A percentile compares a stretch with the other conserved stretches of the same genome.
These are phyloP conservation scores for Trichoderma koningii DNA, from an alignment of 2,329 filamentous ascomycete species.

Conservation along the genomic window DNA sequence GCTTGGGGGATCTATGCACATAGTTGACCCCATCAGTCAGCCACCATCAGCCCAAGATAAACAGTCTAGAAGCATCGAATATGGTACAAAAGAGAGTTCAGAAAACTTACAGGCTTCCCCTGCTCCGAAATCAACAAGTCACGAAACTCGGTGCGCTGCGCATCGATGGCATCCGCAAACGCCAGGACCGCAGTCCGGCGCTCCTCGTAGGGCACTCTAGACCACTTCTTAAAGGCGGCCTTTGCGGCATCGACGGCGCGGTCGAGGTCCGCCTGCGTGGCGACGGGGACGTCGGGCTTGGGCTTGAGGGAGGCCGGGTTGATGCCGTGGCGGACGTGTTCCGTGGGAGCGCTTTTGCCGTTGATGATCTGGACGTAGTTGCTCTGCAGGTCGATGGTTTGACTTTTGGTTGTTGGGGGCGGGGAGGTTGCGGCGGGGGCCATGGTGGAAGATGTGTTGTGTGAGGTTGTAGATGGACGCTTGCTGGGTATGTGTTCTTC, in stretches of 20 bases:
- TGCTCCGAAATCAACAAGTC: slow-evolving; percentile 33
- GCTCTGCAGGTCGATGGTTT: slow-evolving; percentile 1
- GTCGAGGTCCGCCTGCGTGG: slow-evolving; percentile 36
- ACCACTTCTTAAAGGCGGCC: slow-evolving; percentile 37
- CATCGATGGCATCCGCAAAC: slow-evolving; percentile 36
- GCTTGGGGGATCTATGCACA: slow-evolving; percentile 1
- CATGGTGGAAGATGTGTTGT: background rate
- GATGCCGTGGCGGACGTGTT: slow-evolving; percentile 30
- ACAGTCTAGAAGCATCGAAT: too few relatives aligned
- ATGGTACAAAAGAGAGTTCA: background rate
- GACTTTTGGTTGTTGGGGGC: background rate
- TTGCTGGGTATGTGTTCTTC: background rate
- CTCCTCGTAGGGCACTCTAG: slow-evolving; percentile 34
- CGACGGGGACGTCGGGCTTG: slow-evolving; percentile 38
- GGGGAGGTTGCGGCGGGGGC: slow-evolving; percentile 13
- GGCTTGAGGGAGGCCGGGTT: slow-evolving; percentile 39
- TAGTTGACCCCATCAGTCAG: background rate
- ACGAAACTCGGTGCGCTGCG: slow-evolving; percentile 30
- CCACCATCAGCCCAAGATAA: background rate
- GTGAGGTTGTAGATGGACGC: background rate
- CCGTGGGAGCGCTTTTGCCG: slow-evolving; percentile 31
- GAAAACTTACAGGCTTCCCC: slow-evolving; percentile 32
- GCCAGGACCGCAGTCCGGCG: slow-evolving; percentile 32
- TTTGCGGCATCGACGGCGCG: slow-evolving; percentile 35
- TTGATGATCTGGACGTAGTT: slow-evolving; percentile 32